Evolutionary conservation across 2,329 filamentous ascomycete species (phyloP).

Genomic region (Zymoseptoria crescenta): DNA sequence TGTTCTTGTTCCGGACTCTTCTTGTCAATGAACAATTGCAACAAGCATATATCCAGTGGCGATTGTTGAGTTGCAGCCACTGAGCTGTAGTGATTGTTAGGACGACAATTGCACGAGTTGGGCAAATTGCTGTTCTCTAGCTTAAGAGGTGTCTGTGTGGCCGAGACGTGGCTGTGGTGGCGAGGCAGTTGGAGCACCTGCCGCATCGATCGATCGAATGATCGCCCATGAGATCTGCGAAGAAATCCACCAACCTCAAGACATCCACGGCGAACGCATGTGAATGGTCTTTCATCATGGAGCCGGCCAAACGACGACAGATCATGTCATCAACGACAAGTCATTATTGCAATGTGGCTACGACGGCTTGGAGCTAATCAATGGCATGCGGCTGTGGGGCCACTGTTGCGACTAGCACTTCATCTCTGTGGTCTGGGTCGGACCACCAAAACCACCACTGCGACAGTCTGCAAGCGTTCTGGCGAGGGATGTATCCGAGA

Average conservation of each 20-base stretch:
- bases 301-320: background rate
- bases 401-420: too few relatives aligned
- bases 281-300: too few relatives aligned
- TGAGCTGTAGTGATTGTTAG: background rate
- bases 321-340: background rate
- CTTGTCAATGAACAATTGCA: background rate
- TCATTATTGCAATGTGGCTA: background rate
- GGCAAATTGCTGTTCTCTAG: background rate
- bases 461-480: too few relatives aligned
- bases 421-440: too few relatives aligned
- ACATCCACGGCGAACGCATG: too few relatives aligned
- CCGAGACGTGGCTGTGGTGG: background rate
- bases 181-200: background rate
- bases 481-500: too few relatives aligned
- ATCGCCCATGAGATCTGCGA: background rate
- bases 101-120: background rate
- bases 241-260: background rate
- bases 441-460: too few relatives aligned
- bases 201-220: background rate
- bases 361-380: background rate
- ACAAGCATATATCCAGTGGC: too few relatives aligned
- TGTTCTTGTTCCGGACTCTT: background rate
- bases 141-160: background rate
- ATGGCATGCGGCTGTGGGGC: background rate
- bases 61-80: too few relatives aligned